Evolutionary conservation across 805 yeast genomes (phyloP).

Genomic region (Lipomyces oligophaga): DNA sequence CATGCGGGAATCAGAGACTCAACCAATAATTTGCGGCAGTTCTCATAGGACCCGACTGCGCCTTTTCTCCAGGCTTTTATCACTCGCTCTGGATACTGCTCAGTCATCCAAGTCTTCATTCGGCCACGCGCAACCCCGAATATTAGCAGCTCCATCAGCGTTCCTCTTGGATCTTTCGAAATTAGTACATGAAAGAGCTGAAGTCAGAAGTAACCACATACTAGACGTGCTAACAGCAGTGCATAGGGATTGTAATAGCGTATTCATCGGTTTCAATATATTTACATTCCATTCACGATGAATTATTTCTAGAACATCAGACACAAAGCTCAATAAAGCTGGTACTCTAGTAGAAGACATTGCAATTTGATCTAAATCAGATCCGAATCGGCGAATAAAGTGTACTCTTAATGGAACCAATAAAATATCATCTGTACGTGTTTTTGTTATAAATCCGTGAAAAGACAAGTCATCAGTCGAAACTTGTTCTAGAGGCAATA

Average conservation of each 20-base stretch:
- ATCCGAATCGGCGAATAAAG: constrained; percentile 28
- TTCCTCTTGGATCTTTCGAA: too few relatives aligned
- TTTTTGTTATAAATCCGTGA: constrained; percentile 13
- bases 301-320: constrained; percentile 12
- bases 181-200: too few relatives aligned
- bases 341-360: constrained; percentile 21
- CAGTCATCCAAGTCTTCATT: constrained; percentile 22
- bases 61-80: constrained; percentile 27
- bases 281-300: constrained; percentile 13
- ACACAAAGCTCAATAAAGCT: constrained; percentile 16
- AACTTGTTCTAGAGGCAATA: constrained; percentile 6
- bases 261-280: constrained; percentile 6
- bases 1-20: constrained; percentile 30
- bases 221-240: too few relatives aligned
- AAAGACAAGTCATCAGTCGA: constrained; percentile 21
- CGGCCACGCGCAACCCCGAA: constrained; percentile 22
- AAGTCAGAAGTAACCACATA: too few relatives aligned
- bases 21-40: constrained; percentile 16
- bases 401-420: constrained; percentile 22
- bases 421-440: neutral
- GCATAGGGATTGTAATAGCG: too few relatives aligned
- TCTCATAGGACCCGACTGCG: constrained; percentile 13
- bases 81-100: constrained; percentile 20
- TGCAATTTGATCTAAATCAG: constrained; percentile 20
- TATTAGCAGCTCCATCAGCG: constrained; percentile 21